Evolutionary conservation across 208 protist species (phyloP).

Genomic region (Angomonas desouzai): DNA sequence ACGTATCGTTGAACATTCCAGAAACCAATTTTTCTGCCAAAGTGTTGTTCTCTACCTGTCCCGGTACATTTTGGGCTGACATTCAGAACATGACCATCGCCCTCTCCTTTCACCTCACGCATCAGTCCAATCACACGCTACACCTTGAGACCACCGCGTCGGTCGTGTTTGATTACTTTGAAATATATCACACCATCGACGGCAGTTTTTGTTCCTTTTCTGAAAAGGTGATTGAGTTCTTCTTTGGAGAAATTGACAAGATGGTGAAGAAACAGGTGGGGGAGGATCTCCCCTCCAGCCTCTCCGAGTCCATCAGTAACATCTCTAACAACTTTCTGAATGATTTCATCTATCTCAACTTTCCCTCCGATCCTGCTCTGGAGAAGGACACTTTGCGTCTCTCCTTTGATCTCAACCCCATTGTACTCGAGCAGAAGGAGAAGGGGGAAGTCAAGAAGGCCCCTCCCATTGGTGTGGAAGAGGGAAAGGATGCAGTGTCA

Average conservation of each 20-base stretch:
- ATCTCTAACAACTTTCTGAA: neutral
- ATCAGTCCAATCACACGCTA: conserved; percentile 31
- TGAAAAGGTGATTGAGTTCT: conserved; percentile 37
- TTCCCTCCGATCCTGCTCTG: neutral
- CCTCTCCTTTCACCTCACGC: conserved; percentile 18
- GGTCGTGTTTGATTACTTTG: conserved; percentile 40
- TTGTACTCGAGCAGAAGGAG: neutral
- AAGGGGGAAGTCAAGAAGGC: neutral
- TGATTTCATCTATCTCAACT: neutral
- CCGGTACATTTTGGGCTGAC: conserved; percentile 27
- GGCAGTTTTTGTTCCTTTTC: conserved; percentile 32
- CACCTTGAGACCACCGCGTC: conserved; percentile 17
- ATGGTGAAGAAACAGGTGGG: conserved; percentile 32
- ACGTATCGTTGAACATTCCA: conserved; percentile 33
- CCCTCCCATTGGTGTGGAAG: neutral
- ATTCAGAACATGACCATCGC: conserved; percentile 29
- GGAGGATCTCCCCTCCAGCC: conserved; percentile 20
- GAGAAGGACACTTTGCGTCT: neutral
- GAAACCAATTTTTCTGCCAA: conserved; percentile 47
- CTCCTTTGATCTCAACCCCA: neutral
- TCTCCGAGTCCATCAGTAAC: neutral
- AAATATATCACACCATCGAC: conserved; percentile 40
- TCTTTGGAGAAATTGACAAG: conserved; percentile 55
- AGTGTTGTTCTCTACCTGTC: conserved; percentile 20
- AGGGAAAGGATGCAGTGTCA: conserved; percentile 16